Base-by-base conservation (phyloP, 352 stramenopile species). In the Phytophthora tentaculata region DNA sequence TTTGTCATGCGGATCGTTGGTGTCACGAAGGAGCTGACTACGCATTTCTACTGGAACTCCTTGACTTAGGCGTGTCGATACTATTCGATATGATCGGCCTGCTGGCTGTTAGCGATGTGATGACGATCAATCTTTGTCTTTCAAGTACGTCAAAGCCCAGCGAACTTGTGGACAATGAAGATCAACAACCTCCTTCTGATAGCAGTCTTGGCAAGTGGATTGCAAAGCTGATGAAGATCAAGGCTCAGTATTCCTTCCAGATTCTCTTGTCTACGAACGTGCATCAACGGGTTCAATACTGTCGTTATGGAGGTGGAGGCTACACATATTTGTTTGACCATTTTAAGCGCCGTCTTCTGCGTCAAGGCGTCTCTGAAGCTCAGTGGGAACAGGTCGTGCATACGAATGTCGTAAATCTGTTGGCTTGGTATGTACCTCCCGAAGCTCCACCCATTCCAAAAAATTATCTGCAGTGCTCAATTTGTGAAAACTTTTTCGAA, bases 1-100 rank as follows among this genome's bases (percentile, higher is more conserved):
- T 95, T 5, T 93, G 84, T 47, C 86, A 94, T 20, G 78, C 74
- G 0, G 86, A 95, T 71, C 72, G 79, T n/a, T 94, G 83, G 81
- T 82, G 74, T 39, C 71, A 76, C 12, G 71, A 58, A n/a, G 61
- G 59, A 0, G 14, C 24, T 19, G 65, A 45, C 0, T 53, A 57
- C 17, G 13, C 48, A 9, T 91, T 92, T 66, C 60, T 94, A 4
- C 43, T 79, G 14, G 58, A 69, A 16, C 10, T 94, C 9, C 64
- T 83, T 12, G 35, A 57, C 12, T 59, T 80, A 1, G 73, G 79
- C 0, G 71, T 93, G 2, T 67, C 72, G 0, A 52, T 95, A 20
- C 72, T 87, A 16, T 94, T 95, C 59, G 67, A 89, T 48, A 74
- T 88, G 73, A 53, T 94, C 52, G 88, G 88, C 2, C 51, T 87